Evolutionary conservation across 1,139 yeast genomes (phyloP), one percentile per base, ranked within the genome.

Genomic region (Saccharomycopsis hybrid): DNA sequence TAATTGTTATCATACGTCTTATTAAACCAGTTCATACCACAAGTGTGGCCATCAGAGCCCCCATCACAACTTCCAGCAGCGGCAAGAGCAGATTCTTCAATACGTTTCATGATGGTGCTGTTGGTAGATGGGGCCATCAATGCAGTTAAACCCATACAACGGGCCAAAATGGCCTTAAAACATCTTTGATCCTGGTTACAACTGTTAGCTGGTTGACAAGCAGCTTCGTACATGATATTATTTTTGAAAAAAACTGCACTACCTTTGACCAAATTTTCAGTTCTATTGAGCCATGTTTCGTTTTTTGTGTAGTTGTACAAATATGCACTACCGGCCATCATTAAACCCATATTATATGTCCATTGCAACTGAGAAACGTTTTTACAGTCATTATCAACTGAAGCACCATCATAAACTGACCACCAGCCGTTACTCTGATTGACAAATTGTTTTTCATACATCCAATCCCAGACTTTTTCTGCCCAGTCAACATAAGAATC

Each of bases 131-230:
- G 95, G 0, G 78, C 82, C 67, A 89, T 65, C 33, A 76, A 73
- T 1, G 94, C 83, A 0, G 96, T 85, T 49, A 81, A 71, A 30
- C 88, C 90, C 57, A 89, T 66, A 62, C 85, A 82, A 60, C 96
- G 73, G 2, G 92, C 67, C 59, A 85, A 80, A 57, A 85, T 85
- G 2, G 92, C 95, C 62, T 86, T 84, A 73, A 90, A 90, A 4
- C 94, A 80, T 59, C 96, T 76, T 71, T 90, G 96, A 73, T 90
- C 97, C 52, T 79, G 85, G 68, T 87, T 81, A 72, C 97, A 90
- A 48, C 70, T 68, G 25, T 67, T 68, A 2, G 72, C 62, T 18
- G 73, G 71, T 66, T 85, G 92, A 67, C 97, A 90, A 2, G 96
- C 87, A 39, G 80, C 80, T 66, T 90, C 97, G 58, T 73, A 82